Evolutionary conservation across 1,284 basidiomycete species (phyloP), one percentile per base, ranked within the genome.

Genomic region (Naganishia sp.): DNA sequence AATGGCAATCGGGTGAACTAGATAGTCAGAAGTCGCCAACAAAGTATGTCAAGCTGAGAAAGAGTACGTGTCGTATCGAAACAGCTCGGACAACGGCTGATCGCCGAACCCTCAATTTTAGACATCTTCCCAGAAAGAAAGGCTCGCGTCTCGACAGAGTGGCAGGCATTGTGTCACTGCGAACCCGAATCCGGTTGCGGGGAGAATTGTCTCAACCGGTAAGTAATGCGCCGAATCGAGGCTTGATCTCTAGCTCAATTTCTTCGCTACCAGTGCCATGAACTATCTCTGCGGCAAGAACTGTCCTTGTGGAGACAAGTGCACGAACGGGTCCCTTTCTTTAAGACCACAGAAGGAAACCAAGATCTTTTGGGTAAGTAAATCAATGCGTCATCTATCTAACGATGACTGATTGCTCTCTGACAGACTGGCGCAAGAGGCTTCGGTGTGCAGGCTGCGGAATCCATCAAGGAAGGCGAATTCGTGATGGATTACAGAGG

Each of bases 401-500:
- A 5, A 1, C n/a, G 11, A 18, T 17, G 46, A 35, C 46, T 51
- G 28, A 11, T 23, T 18, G 9, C 52, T 61, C 31, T 65, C 31
- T 11, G 10, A 41, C 45, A 81, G 80, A 81, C 80, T 21, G 81
- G 81, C 0, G 67, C 76, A 18, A 76, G 81, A 23, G 82, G 82
- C 0, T 82, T 81, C 68, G 82, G 81, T 0, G 71, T 83, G 25
- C 73, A 80, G 46, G 77, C 81, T 0, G 71, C 71, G 45, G 76
- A 80, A 47, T 70, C 74, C 32, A 80, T 83, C 65, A 69, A 73
- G 28, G 72, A 75, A 61, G 82, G 81, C 7, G 73, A 78, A 13
- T 82, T 82, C 67, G 79, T 83, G 10, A 79, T 79, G 49, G 81
- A 82, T 69, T 83, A 82, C 63, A 73, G 80, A 21, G 81, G 81